Base-by-base conservation (phyloP, 2,329 filamentous ascomycete genomes). In the Elsinoe fawcettii region DNA sequence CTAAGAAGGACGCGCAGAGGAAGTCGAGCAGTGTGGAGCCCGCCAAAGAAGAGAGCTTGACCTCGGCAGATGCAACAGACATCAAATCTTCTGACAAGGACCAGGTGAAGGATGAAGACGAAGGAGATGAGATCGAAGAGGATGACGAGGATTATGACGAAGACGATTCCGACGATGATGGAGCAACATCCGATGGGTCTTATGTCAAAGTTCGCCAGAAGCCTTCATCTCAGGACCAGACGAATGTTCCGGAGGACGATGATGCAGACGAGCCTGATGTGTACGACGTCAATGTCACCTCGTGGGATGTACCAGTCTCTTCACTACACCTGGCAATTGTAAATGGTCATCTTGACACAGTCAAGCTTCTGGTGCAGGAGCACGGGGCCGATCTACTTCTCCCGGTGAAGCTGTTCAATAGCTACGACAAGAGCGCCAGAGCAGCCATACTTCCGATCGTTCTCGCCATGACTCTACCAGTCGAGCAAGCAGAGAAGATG, bases 321-420 rank as follows among this genome's bases (percentile, higher is more conserved):
- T 83, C 90, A 1, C 76, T 95, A 4, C 90, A 95, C 68, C 77
- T 90, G 25, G 90, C 90, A 6, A 90, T 95, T 60, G 69, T 88
- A 1, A 81, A 82, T 59, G 88, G 88, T 0, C 84, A 92, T 62
- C 74, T 80, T 23, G 79, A 86, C 3, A 80, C 84, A 9, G 87
- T 92, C 12, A 81, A 84, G 58, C 70, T 82, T 22, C 79, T 95
- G 5, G 86, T 87, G 0, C 65, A 73, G 59, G 74, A 85, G 60
- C 93, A 88, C 65, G 90, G 88, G 6, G 88, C 88, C 3, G 88
- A 95, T 68, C 78, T 86, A 0, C 74, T 91, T 14, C 74, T 90
- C 20, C 88, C 89, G 0, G 76, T 93, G 66, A 91, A 91, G 69
- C 76, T 86, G 23, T 65, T 80, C 8, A 64, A 77, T 57, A 69